Conservation (phyloP, 2,329 filamentous ascomycete genomes). For the Niveomyces coronatus region DNA sequence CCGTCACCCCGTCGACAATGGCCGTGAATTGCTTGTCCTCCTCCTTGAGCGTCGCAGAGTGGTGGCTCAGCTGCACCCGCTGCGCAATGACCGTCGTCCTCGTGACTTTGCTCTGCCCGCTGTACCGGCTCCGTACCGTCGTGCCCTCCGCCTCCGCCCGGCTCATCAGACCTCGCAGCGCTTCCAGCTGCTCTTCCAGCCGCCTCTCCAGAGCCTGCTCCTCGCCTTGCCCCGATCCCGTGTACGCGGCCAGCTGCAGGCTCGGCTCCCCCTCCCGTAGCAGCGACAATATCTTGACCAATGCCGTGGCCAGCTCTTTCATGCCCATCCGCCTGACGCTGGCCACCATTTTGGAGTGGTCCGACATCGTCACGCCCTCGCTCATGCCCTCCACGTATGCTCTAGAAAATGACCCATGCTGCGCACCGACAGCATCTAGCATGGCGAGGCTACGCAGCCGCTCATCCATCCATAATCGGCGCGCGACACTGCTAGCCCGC, state of each 20-base stretch:
- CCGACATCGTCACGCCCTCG: slow-evolving; percentile 41
- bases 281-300: slow-evolving; percentile 18
- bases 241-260: slow-evolving; percentile 23
- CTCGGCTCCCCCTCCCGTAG: slow-evolving; percentile 26
- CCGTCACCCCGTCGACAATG: slow-evolving; percentile 42
- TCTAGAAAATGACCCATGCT: slow-evolving; percentile 34
- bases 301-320: slow-evolving; percentile 17
- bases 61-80: slow-evolving; percentile 68
- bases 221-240: slow-evolving; percentile 20
- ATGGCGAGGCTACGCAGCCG: slow-evolving; percentile 42
- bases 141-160: slow-evolving; percentile 34
- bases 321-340: slow-evolving; percentile 47
- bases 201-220: slow-evolving; percentile 20
- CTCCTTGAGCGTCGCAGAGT: slow-evolving; percentile 59
- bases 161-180: slow-evolving; percentile 36
- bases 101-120: slow-evolving; percentile 57
- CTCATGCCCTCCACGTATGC: slow-evolving; percentile 53
- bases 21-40: slow-evolving; percentile 61
- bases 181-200: slow-evolving; percentile 31
- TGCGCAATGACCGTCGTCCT: slow-evolving; percentile 73
- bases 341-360: slow-evolving; percentile 44
- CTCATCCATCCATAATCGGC: slow-evolving; percentile 28
- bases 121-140: slow-evolving; percentile 63
- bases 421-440: slow-evolving; percentile 27
- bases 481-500: slow-evolving; percentile 18